Base-by-base conservation (phyloP, 2,329 filamentous ascomycete species). In the Thielaviopsis musarum region DNA sequence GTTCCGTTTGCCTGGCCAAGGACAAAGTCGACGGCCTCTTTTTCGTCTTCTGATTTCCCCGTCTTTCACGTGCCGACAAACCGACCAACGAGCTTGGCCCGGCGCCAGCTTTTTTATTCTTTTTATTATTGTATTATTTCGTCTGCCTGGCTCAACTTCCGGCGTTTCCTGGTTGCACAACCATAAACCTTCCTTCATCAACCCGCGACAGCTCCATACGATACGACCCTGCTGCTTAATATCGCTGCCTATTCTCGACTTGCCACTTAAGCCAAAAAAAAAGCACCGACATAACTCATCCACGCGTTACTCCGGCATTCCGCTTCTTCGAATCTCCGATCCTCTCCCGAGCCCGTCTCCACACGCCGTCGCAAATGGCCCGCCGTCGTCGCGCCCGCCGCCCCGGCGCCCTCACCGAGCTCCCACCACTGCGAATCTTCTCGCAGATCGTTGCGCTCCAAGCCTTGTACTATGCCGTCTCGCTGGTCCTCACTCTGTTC, bases 341-440 rank as follows among this genome's bases (percentile, higher is more conserved):
- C 30, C 30, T 34, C 30, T 34, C 10, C 28, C 26, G 7, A 15
- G 3, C 13, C 26, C 41, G 6, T 26, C 57, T 34, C 41, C 13
- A 30, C 38, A 61, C 30, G 28, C 34, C 22, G n/a, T 15, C 52
- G 24, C 21, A 41, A n/a, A 80, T 82, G 80, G 69, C 79, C 51
- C 77, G 79, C 62, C 73, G 79, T 61, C 74, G 79, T 62, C 76
- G 77, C 65, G 78, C 80, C 58, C 80, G 79, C 57, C 77, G 80
- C 66, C 72, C 80, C 54, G 80, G 81, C 70, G 80, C 80, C 64
- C 74, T 82, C 49, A 72, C 77, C 58, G 80, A 83, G 65, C 75
- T 83, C n/a, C 79, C 77, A 12, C 81, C 81, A 10, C 72, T 82
- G 63, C 77, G 76, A 64, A 80, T 83, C 67, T 75, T 81, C 54